Conservation (phyloP, 495 filamentous ascomycete species). For the Xanthoparmelia taractica region DNA sequence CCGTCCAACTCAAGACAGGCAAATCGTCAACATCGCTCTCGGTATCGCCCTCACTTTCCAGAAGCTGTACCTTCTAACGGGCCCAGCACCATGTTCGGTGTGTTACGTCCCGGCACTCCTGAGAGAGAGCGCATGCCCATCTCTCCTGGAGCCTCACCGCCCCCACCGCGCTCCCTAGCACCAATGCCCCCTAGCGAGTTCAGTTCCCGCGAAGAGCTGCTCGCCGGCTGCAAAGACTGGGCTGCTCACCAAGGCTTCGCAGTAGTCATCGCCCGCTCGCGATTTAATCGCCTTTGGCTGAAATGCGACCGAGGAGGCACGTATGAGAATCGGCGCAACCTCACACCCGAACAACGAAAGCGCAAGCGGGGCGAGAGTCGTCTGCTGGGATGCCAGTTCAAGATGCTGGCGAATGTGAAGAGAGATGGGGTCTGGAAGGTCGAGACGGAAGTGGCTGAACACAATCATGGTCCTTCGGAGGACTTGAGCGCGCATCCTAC, state of each 20-base stretch:
- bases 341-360: constrained; percentile 27
- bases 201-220: constrained; percentile 22
- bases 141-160: constrained; percentile 18
- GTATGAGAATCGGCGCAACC: constrained; percentile 27
- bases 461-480: constrained; percentile 27
- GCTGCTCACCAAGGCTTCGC: constrained; percentile 27
- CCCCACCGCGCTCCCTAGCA: constrained; percentile 23
- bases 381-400: constrained; percentile 27
- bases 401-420: constrained; percentile 22
- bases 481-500: constrained; percentile 26
- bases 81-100: constrained; percentile 25
- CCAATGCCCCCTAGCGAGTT: constrained; percentile 25
- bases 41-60: background rate
- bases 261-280: constrained; percentile 28
- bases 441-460: constrained; percentile 22
- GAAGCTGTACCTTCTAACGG: background rate
- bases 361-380: constrained; percentile 29
- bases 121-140: constrained; percentile 19
- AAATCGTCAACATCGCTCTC: constrained; percentile 14
- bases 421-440: constrained; percentile 25
- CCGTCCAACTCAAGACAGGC: constrained; percentile 17
- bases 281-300: constrained; percentile 28
- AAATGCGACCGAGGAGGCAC: constrained; percentile 29
- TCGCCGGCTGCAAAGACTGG: constrained; percentile 26
- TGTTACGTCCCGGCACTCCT: constrained; percentile 22